Evolutionary conservation across 306 rosid species (phyloP).

Genomic region (Lagenaria siceraria): DNA sequence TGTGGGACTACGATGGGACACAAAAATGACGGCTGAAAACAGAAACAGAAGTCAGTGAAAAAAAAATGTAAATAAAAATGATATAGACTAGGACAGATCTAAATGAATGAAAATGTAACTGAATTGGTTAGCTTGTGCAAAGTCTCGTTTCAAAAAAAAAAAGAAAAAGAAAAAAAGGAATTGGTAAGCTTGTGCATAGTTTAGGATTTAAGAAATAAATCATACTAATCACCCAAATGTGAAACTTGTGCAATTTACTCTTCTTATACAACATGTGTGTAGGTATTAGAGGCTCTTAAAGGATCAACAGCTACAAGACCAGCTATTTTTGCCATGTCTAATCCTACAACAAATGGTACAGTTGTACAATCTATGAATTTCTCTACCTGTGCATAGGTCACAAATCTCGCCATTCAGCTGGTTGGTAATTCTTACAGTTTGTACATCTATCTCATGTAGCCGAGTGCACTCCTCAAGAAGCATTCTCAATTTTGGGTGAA

Average conservation of each 20-base stretch:
- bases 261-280: conserved; percentile 1
- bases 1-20: neutral
- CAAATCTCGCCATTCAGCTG: neutral
- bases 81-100: neutral
- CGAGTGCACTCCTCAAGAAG: conserved; percentile 95
- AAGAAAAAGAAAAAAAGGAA: too few species aligned
- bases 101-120: neutral
- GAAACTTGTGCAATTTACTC: neutral
- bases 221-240: neutral
- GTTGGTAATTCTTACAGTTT: neutral
- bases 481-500: conserved; percentile 85
- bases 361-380: neutral
- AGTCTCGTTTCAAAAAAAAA: too few species aligned
- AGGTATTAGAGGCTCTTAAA: conserved; percentile 92
- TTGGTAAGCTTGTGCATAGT: neutral
- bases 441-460: conserved; percentile 28
- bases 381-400: neutral
- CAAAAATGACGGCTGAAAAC: neutral
- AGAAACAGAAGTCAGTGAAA: neutral
- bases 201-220: neutral
- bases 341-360: conserved; percentile 92
- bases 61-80: neutral
- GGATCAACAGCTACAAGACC: conserved; percentile 94
- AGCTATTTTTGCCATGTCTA: conserved; percentile 98
- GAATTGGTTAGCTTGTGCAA: neutral